A percentile compares a stretch with the other conserved stretches of the same genome.
phyloP scores from a whole-genome alignment of 139 green algal species.

The Tetratostichococcus sp. region DNA sequence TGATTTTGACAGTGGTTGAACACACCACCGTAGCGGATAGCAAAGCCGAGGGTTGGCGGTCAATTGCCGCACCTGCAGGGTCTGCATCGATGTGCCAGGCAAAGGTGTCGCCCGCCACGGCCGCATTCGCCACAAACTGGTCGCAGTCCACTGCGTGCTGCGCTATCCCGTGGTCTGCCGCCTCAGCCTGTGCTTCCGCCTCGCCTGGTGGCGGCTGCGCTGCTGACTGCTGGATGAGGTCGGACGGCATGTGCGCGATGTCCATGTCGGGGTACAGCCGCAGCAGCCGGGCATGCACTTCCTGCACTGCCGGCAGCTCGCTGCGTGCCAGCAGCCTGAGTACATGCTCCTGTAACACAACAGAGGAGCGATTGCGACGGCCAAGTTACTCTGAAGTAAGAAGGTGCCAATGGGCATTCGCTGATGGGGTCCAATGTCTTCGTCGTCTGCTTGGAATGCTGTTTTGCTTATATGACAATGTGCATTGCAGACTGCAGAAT shows the following conservation, averaged over 20 bases:
- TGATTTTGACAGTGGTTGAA: too few relatives aligned
- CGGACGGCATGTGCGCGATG: conserved; percentile 71
- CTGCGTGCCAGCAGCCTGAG: conserved; percentile 36
- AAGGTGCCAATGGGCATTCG: too few relatives aligned
- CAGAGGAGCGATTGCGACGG: too few relatives aligned
- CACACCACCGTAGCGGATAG: too few relatives aligned
- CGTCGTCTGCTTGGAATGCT: too few relatives aligned
- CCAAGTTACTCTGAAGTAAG: too few relatives aligned
- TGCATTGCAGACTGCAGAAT: too few relatives aligned
- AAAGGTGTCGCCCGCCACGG: conserved; percentile 65
- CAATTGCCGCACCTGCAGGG: conserved; percentile 30
- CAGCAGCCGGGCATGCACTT: conserved; percentile 66
- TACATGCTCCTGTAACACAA: conserved; percentile 1
- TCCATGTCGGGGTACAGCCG: conserved; percentile 65
- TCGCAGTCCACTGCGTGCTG: conserved; percentile 45
- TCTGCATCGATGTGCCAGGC: conserved; percentile 83
- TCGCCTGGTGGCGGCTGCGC: not conserved
- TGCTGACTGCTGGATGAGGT: conserved; percentile 51
- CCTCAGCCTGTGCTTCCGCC: not conserved
- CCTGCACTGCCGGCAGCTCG: conserved; percentile 42
- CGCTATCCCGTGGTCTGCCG: not conserved
- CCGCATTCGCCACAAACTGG: conserved; percentile 79
- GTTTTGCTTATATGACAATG: too few relatives aligned
- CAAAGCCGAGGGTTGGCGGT: too few relatives aligned
- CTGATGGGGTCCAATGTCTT: too few relatives aligned